phyloP scores from a whole-genome alignment of 768 basidiomycete species.

The Amanita fuliginea region DNA sequence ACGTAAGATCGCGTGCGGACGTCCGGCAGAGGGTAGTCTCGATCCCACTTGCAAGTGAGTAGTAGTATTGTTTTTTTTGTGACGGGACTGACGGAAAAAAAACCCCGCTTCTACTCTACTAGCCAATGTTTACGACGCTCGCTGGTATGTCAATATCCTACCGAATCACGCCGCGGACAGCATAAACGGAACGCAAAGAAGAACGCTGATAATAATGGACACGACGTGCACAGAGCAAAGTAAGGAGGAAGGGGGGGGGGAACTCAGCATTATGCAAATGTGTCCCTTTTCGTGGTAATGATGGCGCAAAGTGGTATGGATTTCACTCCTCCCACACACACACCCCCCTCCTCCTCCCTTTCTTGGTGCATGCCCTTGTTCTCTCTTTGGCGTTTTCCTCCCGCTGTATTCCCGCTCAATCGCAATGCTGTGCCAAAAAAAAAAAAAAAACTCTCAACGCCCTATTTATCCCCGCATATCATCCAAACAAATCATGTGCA shows the following conservation, averaged over 20 bases:
- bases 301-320: no score
- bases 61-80: background rate
- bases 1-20: constrained; percentile 30
- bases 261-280: no score
- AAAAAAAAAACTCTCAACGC: background rate
- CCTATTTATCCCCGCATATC: background rate
- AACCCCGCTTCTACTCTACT: no score
- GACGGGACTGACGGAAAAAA: background rate
- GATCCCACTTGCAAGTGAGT: constrained; percentile 42
- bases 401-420: background rate
- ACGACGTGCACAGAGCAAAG: background rate
- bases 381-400: background rate
- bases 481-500: background rate
- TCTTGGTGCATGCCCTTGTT: background rate
- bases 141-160: constrained; percentile 39
- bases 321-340: no score
- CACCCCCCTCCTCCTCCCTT: no score
- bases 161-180: constrained; percentile 20
- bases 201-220: background rate
- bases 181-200: constrained; percentile 8
- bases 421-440: background rate
- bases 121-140: constrained; percentile 43
- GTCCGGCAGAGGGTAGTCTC: constrained; percentile 23
- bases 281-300: no score
- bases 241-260: no score